Evolutionary conservation across 2,329 filamentous ascomycete species (phyloP), one percentile per base, ranked within the genome.

Genomic region (Fusarium denticulatum): DNA sequence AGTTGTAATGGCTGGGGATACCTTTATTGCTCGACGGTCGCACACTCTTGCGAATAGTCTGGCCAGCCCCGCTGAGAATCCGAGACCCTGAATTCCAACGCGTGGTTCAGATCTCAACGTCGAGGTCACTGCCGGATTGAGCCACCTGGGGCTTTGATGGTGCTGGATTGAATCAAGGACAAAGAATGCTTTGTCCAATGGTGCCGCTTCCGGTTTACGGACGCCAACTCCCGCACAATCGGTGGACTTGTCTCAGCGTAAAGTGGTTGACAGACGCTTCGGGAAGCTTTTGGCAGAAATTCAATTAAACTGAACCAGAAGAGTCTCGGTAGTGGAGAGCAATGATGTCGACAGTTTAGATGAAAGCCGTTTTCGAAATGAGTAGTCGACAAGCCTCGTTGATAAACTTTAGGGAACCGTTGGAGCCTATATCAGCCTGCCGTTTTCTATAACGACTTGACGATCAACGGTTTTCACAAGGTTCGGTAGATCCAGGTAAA

Each of bases 41-140:
- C 56, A 69, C 67, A 60, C 59, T 72, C 36, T 63, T 55, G 52
- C 28, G 58, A 67, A 63, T 67, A 64, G 37, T 60, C 65, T 67
- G 64, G 53, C 69, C 72, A 78, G 67, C 77, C 77, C 74, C 77
- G 71, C 76, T 69, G 52, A 72, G 62, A 60, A 64, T 74, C 69
- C 78, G 70, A 79, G 73, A 79, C 77, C 73, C 61, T 60, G 53
- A 63, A 79, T 79, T 79, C 77, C 77, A 79, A 61, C 32, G 71
- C 67, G 71, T 74, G 71, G 71, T 73, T 60, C 59, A 69, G 58
- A 73, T 64, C 64, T 22, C 43, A 50, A 60, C 58, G 62, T 72
- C 71, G 34, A 60, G 61, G 67, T 61, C 58, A 77, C 75, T 77
- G 52, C 60, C 50, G 60, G 73, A 63, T 64, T 59, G 64, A 75